phyloP scores from a whole-genome alignment of 768 basidiomycete species.

The Hypsizygus marmoreus region DNA sequence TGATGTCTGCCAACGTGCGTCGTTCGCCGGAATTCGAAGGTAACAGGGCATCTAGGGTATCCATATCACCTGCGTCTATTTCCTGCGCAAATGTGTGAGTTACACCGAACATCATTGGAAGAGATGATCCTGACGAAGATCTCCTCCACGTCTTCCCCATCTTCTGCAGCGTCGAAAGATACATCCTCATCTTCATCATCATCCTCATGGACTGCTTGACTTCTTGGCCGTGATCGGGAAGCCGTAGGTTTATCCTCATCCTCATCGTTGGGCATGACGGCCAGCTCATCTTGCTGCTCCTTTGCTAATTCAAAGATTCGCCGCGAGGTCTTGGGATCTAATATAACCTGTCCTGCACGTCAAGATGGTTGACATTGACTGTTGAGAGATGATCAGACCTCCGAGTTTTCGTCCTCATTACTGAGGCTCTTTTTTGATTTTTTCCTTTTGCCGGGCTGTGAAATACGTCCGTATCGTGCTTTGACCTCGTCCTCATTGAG shows the following conservation, averaged over 20 bases:
- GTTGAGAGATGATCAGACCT: conserved; percentile 43
- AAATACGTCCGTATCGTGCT: conserved; percentile 77
- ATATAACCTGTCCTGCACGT: conserved; percentile 49
- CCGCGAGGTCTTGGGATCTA: conserved; percentile 81
- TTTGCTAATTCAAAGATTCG: conserved; percentile 91
- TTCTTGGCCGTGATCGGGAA: conserved; percentile 33
- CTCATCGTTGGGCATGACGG: conserved; percentile 60
- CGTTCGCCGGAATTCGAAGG: conserved; percentile 77
- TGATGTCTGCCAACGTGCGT: conserved; percentile 93
- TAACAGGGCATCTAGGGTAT: conserved; percentile 79
- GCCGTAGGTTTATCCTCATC: conserved; percentile 46
- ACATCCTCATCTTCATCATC: conserved; percentile 41
- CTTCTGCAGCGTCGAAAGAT: conserved; percentile 39
- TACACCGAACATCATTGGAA: conserved; percentile 3
- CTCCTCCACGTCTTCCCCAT: conserved; percentile 58
- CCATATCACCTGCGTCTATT: conserved; percentile 89
- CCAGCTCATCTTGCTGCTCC: conserved; percentile 91
- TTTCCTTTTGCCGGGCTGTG: conserved; percentile 74
- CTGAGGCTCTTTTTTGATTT: conserved; percentile 49
- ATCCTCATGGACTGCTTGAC: conserved; percentile 45
- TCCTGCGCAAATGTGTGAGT: conserved; percentile 47
- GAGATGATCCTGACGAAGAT: conserved; percentile 50
- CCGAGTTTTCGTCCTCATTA: conserved; percentile 56
- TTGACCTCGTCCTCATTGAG: conserved; percentile 76
- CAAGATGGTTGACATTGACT: conserved; percentile 10